Evolutionary conservation across 2,329 filamentous ascomycete genomes (phyloP).

Genomic region (Aspergillus floridensis): DNA sequence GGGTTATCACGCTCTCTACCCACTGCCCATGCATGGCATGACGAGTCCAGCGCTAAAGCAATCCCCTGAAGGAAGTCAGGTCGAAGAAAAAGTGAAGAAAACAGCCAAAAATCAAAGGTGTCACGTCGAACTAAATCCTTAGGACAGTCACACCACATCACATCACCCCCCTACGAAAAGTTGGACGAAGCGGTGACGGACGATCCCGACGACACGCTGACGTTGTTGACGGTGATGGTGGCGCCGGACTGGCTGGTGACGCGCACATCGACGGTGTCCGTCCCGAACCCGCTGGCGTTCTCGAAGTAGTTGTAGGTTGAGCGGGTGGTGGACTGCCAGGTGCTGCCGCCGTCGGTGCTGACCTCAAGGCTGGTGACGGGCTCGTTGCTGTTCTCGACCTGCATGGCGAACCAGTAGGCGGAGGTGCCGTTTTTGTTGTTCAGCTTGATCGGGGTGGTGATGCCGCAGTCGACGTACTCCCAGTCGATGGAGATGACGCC

Average conservation of each 20-base stretch:
- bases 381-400: constrained; percentile 63
- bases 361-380: constrained; percentile 58
- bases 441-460: constrained; percentile 50
- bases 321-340: constrained; percentile 58
- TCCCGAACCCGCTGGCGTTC: constrained; percentile 57
- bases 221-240: constrained; percentile 51
- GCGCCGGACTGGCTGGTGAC: constrained; percentile 56
- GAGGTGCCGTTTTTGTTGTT: constrained; percentile 52
- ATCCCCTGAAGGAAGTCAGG: too few relatives aligned
- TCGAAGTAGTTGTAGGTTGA: constrained; percentile 62
- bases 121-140: too few relatives aligned
- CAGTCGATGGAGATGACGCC: constrained; percentile 53
- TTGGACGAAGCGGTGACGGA: constrained; percentile 25
- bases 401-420: constrained; percentile 59
- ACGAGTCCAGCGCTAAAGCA: too few relatives aligned
- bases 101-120: too few relatives aligned
- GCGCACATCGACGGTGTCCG: constrained; percentile 53
- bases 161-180: constrained; percentile 14
- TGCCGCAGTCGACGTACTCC: constrained; percentile 52
- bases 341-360: constrained; percentile 57
- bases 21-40: too few relatives aligned
- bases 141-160: neutral
- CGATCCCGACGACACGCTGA: constrained; percentile 31
- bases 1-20: too few relatives aligned
- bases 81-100: neutral